Evolutionary conservation across 1,284 basidiomycete genomes (phyloP), one percentile per base, ranked within the genome.

Genomic region (Rhizoctonia solani): DNA sequence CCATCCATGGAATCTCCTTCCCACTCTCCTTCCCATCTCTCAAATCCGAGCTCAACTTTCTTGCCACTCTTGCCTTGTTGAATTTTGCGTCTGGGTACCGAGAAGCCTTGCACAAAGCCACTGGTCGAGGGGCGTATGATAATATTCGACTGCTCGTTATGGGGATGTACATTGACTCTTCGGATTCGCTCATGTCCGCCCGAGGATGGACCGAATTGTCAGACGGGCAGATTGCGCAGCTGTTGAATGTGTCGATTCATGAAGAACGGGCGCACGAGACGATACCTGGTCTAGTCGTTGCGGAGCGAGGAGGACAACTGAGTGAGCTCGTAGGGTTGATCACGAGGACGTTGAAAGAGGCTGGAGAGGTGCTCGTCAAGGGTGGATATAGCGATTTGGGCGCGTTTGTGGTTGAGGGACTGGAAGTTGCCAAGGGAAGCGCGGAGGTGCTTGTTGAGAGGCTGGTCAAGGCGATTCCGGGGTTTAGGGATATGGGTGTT

Each of bases 81-180:
- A 93, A 93, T 75, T 90, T 93, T 74, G 89, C 83, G 6, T 90
- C 89, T 0, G 89, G 89, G 32, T 93, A 90, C 75, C 86, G 90
- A 29, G 78, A 82, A 4, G 84, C 87, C 1, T 81, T 94, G 41
- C 90, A 91, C 74, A 75, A 78, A 29, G 83, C 85, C 65, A 86
- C 87, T 6, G 84, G 86, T 14, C 83, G 89, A 39, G 91, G 92
- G 25, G 89, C 90, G 70, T 92, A 87, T 82, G 89, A 93, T 75
- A 86, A 84, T 68, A 88, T 93, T 72, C 83, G 88, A 54, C 86
- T 85, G 1, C 81, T 94, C 54, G 80, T 85, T 29, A 85, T 93
- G 72, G 82, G 85, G 6, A 79, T 90, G 72, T 91, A 88, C 75
- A 81, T 94, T 71, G 81, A 85, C 32, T 86, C 83, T 13, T 76